phyloP scores from a whole-genome alignment of 306 rosid species.

The Cajanus cajan region DNA sequence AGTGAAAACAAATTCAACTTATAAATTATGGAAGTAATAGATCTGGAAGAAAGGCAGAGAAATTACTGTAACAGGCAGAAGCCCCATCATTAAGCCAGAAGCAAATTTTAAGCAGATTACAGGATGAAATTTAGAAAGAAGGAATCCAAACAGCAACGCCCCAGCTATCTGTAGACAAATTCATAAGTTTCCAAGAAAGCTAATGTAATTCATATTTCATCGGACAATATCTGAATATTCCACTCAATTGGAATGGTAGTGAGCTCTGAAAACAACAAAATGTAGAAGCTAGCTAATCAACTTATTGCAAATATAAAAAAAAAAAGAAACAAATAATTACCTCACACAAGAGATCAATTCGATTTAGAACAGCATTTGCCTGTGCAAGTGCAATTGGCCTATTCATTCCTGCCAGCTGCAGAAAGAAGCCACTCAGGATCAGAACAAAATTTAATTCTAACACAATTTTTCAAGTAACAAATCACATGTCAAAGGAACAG shows the following conservation, averaged over 20 bases:
- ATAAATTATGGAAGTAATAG: constrained; percentile 16
- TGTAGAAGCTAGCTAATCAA: not conserved
- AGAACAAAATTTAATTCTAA: constrained; percentile 16
- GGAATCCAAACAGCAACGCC: constrained; percentile 77
- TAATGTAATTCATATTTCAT: not conserved
- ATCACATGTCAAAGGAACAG: constrained; percentile 25
- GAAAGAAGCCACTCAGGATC: constrained; percentile 24
- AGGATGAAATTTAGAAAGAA: constrained; percentile 81
- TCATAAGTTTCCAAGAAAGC: constrained; percentile 19
- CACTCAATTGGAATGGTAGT: constrained; percentile 18
- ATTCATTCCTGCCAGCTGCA: constrained; percentile 89
- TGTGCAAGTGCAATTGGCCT: constrained; percentile 92
- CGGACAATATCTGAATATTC: not conserved
- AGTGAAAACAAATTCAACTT: constrained; percentile 22
- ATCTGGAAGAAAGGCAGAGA: constrained; percentile 33
- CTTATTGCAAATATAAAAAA: not conserved
- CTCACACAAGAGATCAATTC: constrained; percentile 95
- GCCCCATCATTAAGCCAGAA: constrained; percentile 69
- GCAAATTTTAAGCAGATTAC: constrained; percentile 86
- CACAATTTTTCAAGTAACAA: constrained; percentile 4
- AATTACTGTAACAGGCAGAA: constrained; percentile 80
- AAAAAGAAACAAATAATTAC: constrained; percentile 41
- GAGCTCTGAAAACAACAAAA: constrained; percentile 1
- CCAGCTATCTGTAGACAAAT: constrained; percentile 70
- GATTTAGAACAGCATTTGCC: constrained; percentile 86